These are phyloP conservation scores for Xylariales sp. DNA, from an alignment of 2,329 filamentous ascomycete genomes.

Conservation along the genomic window DNA sequence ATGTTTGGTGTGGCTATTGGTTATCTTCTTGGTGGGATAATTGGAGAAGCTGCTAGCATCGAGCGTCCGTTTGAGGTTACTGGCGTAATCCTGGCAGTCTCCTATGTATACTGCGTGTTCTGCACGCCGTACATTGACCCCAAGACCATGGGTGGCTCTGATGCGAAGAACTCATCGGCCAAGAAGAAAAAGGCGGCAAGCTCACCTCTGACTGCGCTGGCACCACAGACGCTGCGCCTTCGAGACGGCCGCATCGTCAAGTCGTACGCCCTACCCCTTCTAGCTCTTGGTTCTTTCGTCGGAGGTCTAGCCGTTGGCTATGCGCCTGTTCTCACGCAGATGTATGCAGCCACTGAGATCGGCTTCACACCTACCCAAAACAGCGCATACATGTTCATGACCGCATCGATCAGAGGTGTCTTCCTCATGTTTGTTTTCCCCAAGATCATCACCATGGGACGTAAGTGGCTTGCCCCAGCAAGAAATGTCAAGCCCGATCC, in stretches of 20 bases:
- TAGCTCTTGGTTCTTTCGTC: constrained; percentile 16
- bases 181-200: constrained; percentile 10
- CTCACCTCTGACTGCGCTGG: constrained; percentile 12
- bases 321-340: constrained; percentile 17
- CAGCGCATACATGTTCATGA: constrained; percentile 16
- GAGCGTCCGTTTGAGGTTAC: constrained; percentile 17
- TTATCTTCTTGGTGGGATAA: constrained; percentile 13
- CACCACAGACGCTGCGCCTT: constrained; percentile 14
- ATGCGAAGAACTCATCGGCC: constrained; percentile 8
- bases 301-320: constrained; percentile 18
- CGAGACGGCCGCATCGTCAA: constrained; percentile 11
- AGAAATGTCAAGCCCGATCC: constrained; percentile 4
- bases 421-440: constrained; percentile 22
- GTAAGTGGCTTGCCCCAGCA: constrained; percentile 11
- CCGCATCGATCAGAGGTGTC: constrained; percentile 13
- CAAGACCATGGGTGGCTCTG: constrained; percentile 9
- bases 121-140: constrained; percentile 18
- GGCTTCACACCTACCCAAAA: constrained; percentile 16
- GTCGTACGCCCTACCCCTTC: constrained; percentile 15
- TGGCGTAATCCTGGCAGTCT: constrained; percentile 11
- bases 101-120: constrained; percentile 12
- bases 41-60: constrained; percentile 15
- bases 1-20: constrained; percentile 17
- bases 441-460: constrained; percentile 16
- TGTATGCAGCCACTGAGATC: constrained; percentile 18